Percentiles rank a stretch among this genome's conserved stretches.
Conservation (phyloP, 768 basidiomycete species). For the Hygrocybe coccinea region DNA sequence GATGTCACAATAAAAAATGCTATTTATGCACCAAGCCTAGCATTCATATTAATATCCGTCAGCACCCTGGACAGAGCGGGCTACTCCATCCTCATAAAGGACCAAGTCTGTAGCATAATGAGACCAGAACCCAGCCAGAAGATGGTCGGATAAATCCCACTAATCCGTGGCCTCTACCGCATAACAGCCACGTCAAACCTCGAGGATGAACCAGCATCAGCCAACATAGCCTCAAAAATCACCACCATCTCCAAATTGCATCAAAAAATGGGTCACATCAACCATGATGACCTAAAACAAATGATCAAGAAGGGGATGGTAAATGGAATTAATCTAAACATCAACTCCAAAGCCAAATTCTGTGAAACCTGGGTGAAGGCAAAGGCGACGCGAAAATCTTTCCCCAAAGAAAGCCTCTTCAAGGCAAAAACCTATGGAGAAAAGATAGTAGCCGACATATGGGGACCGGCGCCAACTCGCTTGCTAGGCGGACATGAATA, state of each 20-base stretch:
- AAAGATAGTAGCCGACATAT: conserved; percentile 21
- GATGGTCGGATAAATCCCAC: too few species aligned
- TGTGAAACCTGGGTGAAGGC: conserved; percentile 25
- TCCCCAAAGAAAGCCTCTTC: conserved; percentile 16
- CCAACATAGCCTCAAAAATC: too few species aligned
- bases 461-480: conserved; percentile 24
- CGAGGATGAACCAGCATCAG: too few species aligned
- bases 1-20: too few species aligned
- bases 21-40: too few species aligned
- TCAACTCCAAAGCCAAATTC: conserved; percentile 4
- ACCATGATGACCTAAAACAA: not conserved
- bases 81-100: too few species aligned
- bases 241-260: not conserved
- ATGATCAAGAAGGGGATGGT: conserved; percentile 1
- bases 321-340: conserved; percentile 1
- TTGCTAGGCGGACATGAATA: conserved; percentile 17
- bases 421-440: conserved; percentile 15
- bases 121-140: too few species aligned
- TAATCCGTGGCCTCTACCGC: too few species aligned
- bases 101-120: too few species aligned
- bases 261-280: conserved; percentile 8
- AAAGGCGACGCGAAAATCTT: conserved; percentile 21
- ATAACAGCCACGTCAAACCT: too few species aligned
- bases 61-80: too few species aligned
- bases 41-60: too few species aligned